Conservation (phyloP, 2,329 filamentous ascomycete genomes). For the Chaetothyriales sp. region DNA sequence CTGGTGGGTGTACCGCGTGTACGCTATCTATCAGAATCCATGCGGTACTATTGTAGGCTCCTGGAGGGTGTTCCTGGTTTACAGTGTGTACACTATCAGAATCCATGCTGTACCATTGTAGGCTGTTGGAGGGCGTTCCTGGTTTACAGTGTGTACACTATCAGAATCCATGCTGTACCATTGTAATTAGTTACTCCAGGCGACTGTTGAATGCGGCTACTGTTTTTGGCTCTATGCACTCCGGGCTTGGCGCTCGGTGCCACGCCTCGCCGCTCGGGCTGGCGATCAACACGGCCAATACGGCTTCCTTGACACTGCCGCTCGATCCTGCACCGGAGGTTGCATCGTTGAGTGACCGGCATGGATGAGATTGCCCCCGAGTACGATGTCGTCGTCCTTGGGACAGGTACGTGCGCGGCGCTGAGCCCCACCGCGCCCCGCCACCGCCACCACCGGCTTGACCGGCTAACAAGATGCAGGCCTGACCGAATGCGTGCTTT, state of each 20-base stretch:
- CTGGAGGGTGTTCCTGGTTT: no score
- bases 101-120: background rate
- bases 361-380: slow-evolving; percentile 98
- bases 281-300: background rate
- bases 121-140: no score
- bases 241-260: background rate
- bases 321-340: background rate
- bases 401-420: slow-evolving; percentile 59
- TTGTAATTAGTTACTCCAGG: no score
- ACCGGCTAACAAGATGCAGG: slow-evolving; percentile 40
- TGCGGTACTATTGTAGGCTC: no score
- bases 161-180: background rate
- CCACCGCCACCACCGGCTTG: slow-evolving; percentile 22
- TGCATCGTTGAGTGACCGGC: slow-evolving; percentile 22
- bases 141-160: no score
- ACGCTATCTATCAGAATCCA: background rate
- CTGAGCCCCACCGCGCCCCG: slow-evolving; percentile 18
- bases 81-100: background rate
- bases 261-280: background rate
- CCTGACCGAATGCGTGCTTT: slow-evolving; percentile 96
- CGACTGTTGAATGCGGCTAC: background rate
- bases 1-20: no score
- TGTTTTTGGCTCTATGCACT: no score
- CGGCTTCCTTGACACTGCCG: background rate
- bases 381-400: slow-evolving; percentile 97